These are phyloP conservation scores for Corylus americana DNA, from an alignment of 306 rosid species.

Conservation along the genomic window DNA sequence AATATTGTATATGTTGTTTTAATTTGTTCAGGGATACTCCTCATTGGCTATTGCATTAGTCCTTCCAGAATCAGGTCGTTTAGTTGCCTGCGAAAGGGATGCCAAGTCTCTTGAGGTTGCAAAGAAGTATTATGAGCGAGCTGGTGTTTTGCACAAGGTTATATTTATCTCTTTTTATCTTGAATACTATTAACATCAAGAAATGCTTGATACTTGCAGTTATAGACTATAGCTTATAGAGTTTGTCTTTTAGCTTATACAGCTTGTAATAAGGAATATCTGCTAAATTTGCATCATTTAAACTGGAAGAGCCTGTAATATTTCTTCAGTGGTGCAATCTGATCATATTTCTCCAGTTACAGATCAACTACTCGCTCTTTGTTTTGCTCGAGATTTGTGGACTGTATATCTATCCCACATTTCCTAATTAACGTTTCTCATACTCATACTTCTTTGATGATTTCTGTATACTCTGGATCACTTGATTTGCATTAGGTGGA, in stretches of 20 bases:
- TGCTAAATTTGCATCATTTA: neutral
- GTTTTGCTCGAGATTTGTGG: neutral
- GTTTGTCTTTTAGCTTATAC: neutral
- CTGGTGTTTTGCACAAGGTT: conserved; percentile 92
- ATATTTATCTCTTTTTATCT: conserved; percentile 11
- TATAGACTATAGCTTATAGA: neutral
- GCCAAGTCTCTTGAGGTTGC: conserved; percentile 79
- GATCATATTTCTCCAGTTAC: neutral
- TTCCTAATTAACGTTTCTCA: neutral
- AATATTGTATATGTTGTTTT: conserved; percentile 2
- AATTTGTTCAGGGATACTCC: conserved; percentile 78
- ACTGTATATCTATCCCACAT: neutral
- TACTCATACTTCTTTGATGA: conserved; percentile 8
- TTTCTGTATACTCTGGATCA: neutral
- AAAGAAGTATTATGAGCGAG: conserved; percentile 66
- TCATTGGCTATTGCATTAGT: conserved; percentile 82
- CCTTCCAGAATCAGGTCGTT: conserved; percentile 86
- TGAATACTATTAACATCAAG: neutral
- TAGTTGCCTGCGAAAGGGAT: conserved; percentile 92
- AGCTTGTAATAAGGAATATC: neutral
- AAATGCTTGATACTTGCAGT: neutral
- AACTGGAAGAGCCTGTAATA: neutral
- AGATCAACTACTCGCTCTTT: neutral
- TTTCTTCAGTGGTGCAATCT: neutral
- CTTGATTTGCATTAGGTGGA: conserved; percentile 52